Evolutionary conservation across 306 rosid species (phyloP), one percentile per base, ranked within the genome.

Genomic region (Spatholobus suberectus): DNA sequence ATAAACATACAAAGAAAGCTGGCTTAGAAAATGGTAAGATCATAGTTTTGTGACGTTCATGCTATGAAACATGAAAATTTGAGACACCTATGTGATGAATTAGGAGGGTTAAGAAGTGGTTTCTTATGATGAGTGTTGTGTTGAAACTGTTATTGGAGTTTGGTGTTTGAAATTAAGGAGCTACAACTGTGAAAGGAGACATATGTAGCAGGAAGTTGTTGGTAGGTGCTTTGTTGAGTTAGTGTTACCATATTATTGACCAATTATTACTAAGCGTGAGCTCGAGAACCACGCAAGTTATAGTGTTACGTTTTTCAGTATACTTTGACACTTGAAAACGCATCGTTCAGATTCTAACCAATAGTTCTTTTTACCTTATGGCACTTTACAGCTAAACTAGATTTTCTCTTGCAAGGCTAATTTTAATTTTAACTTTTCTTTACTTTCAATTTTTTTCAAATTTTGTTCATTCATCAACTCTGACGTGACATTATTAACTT

Each of bases 21-120:
- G 1, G 76, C 29, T 55, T 67, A 34, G 20, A 14, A 59, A 70
- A 21, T 38, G 43, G 38, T 1, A 14, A 82, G 69, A 78, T 21
- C 57, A 46, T 18, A 24, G 40, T 2, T 62, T 27, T 76, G 55
- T 54, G 21, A 47, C 59, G 82, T 6, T 59, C 51, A 18, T 21
- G 5, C 7, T 79, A 43, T 27, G 73, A 73, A 78, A 79, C 77
- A 44, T 40, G 49, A 43, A 55, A 69, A 6, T 54, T 70, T 78
- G 68, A 85, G 79, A 76, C 18, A 11, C 76, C 70, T 72, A 65
- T 29, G n/a, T 8, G 57, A 63, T 77, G 61, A 68, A 73, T 70
- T 34, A 62, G 8, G 49, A 27, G 3, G 34, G 17, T 27, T 51
- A 65, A 69, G 47, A 57, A 6, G 69, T n/a, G 66, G 2, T 17